Evolutionary conservation across 78 protist species (phyloP).

Genomic region (Dictyostelium brefeldianum): DNA sequence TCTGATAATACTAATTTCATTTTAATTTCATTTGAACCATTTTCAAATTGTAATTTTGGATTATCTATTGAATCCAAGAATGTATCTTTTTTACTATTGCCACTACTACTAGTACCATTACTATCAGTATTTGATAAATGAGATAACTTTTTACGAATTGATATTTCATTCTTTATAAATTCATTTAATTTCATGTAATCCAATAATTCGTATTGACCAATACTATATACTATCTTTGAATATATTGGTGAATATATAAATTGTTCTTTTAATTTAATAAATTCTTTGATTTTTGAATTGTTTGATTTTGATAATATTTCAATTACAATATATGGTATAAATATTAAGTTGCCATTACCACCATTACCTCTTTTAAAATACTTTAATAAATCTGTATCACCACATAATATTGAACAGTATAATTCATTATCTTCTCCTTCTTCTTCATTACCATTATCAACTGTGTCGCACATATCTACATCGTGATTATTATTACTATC

Average conservation of each 20-base stretch:
- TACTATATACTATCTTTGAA: neutral
- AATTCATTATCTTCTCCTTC: conserved; percentile 3
- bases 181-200: neutral
- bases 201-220: neutral
- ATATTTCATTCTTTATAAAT: neutral
- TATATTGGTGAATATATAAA: neutral
- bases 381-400: conserved; percentile 10
- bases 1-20: conserved; percentile 4
- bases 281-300: too few species aligned
- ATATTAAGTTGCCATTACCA: neutral
- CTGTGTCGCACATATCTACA: neutral
- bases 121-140: neutral
- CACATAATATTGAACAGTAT: neutral
- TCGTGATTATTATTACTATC: neutral
- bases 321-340: neutral
- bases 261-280: neutral
- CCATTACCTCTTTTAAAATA: neutral
- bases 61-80: conserved; percentile 2
- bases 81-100: neutral
- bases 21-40: neutral
- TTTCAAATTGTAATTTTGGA: conserved; percentile 14
- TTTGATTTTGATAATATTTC: neutral
- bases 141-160: conserved; percentile 3
- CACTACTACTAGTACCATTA: too few species aligned
- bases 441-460: neutral